These are phyloP conservation scores for Paragyromitra xinjiangensis DNA, from an alignment of 495 filamentous ascomycete species.

Conservation along the genomic window DNA sequence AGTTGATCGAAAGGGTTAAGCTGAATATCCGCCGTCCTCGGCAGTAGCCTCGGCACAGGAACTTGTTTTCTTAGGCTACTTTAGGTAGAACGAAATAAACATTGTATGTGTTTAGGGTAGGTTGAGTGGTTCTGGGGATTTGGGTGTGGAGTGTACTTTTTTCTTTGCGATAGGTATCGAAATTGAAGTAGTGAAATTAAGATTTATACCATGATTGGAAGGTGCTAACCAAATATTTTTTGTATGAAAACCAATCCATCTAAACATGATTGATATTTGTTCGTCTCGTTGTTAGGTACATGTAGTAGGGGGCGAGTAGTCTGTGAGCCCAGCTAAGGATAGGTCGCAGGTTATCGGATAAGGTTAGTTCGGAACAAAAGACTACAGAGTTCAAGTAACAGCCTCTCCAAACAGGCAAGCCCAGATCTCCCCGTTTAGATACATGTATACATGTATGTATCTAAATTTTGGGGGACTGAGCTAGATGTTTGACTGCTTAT, in stretches of 20 bases:
- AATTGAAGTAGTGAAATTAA: neutral
- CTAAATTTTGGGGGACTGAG: too few relatives aligned
- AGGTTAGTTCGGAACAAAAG: too few relatives aligned
- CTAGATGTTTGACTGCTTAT: too few relatives aligned
- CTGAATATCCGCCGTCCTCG: constrained; percentile 67
- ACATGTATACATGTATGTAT: too few relatives aligned
- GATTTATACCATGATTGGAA: neutral
- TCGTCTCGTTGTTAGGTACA: too few relatives aligned
- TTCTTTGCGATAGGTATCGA: too few relatives aligned
- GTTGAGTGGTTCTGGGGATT: neutral
- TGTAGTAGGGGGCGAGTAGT: too few relatives aligned
- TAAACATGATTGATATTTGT: neutral
- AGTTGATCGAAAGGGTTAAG: constrained; percentile 80
- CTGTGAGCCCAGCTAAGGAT: too few relatives aligned
- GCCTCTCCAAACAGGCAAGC: too few relatives aligned
- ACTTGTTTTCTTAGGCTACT: neutral
- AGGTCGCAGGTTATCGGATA: too few relatives aligned
- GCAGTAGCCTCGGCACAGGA: neutral
- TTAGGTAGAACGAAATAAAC: neutral
- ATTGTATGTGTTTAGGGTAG: neutral
- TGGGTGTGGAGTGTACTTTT: neutral
- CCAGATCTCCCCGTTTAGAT: too few relatives aligned
- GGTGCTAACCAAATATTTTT: neutral
- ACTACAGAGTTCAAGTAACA: too few relatives aligned
- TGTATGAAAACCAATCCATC: neutral